Percentiles rank a stretch among this genome's conserved stretches.
phyloP scores from a whole-genome alignment of 148 eudicot genomes.

The Simmondsia chinensis region DNA sequence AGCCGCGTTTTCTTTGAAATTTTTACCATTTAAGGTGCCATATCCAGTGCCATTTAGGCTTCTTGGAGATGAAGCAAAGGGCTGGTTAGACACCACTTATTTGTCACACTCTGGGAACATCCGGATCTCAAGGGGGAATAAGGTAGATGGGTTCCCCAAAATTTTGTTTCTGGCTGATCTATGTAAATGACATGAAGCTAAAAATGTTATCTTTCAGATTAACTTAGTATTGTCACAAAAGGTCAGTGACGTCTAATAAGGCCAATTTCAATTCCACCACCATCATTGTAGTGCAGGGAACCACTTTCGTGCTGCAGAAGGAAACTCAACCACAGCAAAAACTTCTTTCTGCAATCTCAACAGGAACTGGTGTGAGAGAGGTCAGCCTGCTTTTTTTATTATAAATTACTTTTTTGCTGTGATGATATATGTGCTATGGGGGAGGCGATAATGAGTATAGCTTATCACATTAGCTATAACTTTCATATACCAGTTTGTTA shows the following conservation, averaged over 20 bases:
- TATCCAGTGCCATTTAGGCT: conserved; percentile 96
- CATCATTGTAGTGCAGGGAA: conserved; percentile 90
- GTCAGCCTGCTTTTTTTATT: conserved; percentile 17
- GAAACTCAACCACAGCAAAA: conserved; percentile 72
- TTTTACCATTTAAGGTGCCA: conserved; percentile 91
- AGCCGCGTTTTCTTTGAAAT: conserved; percentile 87
- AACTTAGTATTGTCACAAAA: no score
- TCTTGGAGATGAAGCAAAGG: conserved; percentile 97
- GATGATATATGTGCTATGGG: no score
- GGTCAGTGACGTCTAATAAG: no score
- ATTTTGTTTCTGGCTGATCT: not conserved
- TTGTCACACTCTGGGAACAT: conserved; percentile 82
- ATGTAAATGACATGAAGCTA: no score
- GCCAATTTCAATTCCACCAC: no score
- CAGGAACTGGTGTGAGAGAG: conserved; percentile 49
- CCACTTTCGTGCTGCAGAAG: conserved; percentile 97
- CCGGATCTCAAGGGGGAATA: conserved; percentile 92
- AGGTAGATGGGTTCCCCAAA: conserved; percentile 39
- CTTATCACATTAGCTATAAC: not conserved
- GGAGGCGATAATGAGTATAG: not conserved
- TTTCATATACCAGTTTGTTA: not conserved
- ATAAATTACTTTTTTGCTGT: no score
- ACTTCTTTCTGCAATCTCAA: conserved; percentile 70
- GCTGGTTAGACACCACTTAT: conserved; percentile 98
- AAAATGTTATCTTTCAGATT: no score